Percentiles rank a stretch among this genome's conserved stretches.
These are phyloP conservation scores for Colletotrichum neosansevieriae DNA, from an alignment of 2,329 filamentous ascomycete genomes.

Conservation along the genomic window DNA sequence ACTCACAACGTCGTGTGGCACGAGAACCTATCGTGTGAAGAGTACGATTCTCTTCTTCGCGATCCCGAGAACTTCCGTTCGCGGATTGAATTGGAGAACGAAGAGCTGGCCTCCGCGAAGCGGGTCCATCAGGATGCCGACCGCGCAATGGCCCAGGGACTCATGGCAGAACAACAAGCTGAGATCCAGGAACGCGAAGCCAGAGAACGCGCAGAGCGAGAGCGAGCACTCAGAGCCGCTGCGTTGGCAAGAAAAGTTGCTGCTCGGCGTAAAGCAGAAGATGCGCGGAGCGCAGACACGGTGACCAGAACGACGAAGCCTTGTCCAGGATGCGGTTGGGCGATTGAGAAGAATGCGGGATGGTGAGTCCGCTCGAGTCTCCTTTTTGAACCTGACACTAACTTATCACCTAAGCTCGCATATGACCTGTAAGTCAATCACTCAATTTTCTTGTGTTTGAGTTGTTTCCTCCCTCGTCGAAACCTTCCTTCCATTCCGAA, in stretches of 20 bases:
- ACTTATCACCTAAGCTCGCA: slow-evolving; percentile 49
- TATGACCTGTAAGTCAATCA: slow-evolving; percentile 55
- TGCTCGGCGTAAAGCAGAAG: slow-evolving; percentile 49
- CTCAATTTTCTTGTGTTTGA: not conserved
- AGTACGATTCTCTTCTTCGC: slow-evolving; percentile 55
- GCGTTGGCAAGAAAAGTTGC: slow-evolving; percentile 40
- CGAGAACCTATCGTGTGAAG: slow-evolving; percentile 53
- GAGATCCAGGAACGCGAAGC: slow-evolving; percentile 44
- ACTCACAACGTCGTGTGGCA: slow-evolving; percentile 58
- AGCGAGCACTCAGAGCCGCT: slow-evolving; percentile 45
- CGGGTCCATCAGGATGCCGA: slow-evolving; percentile 62
- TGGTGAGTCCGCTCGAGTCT: slow-evolving; percentile 50
- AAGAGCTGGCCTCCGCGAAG: slow-evolving; percentile 57
- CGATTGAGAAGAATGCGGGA: slow-evolving; percentile 56
- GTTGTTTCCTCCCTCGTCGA: not conserved
- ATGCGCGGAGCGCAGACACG: slow-evolving; percentile 47
- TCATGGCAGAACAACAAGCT: slow-evolving; percentile 48
- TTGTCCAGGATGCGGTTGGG: slow-evolving; percentile 53
- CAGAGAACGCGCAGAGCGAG: slow-evolving; percentile 43
- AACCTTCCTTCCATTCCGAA: too few relatives aligned
- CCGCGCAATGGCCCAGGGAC: slow-evolving; percentile 48
- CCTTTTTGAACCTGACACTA: slow-evolving; percentile 35
- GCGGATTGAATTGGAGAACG: slow-evolving; percentile 55
- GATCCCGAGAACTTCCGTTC: slow-evolving; percentile 55
- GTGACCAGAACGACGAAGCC: slow-evolving; percentile 51